Evolutionary conservation across 257 asterid species (phyloP), one percentile per base, ranked within the genome.

Genomic region (Plantago major): DNA sequence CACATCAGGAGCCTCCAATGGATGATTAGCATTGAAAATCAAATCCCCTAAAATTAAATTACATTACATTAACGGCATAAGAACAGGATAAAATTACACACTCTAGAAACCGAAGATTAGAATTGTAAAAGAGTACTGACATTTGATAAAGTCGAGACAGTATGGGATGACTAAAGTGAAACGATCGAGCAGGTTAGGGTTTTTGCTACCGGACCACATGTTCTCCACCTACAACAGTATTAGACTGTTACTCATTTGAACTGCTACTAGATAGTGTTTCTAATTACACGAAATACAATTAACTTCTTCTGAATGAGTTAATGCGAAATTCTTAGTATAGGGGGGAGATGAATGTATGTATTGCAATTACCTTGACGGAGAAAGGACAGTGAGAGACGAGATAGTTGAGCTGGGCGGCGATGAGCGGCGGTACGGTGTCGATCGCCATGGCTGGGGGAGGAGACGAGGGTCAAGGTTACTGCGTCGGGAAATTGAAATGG

Each of bases 41-140:
- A 89, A 77, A 81, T 89, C 99, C 99, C 99, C 99, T 89, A 62
- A n/a, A n/a, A n/a, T n/a, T n/a, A n/a, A 68, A 48, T 62, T 44
- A 26, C 40, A 66, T 46, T 66, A 7, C 40, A 33, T 33, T 55
- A 67, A 2, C 3, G 37, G 37, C 6, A 33, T 33, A 33, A 33
- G 5, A 33, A 33, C 7, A 33, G 8, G 3, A 33, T 33, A 2
- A 33, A 33, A 33, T 33, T 33, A 33, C 40, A 33, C 0, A 33
- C 40, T 33, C 6, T 33, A 33, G 40, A 33, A 33, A 33, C 40
- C 40, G 6, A 33, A 33, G 3, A 33, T 0, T 4, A 5, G 40
- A 55, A 60, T n/a, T 6, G 14, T 15, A 58, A 22, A 57, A 10
- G 17, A 70, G 50, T 54, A 64, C 87, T 68, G 33, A 92, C 99